phyloP scores from a whole-genome alignment of 225 moss, liverwort and hornwort species.

The Bryoerythrophyllum caledonicum region DNA sequence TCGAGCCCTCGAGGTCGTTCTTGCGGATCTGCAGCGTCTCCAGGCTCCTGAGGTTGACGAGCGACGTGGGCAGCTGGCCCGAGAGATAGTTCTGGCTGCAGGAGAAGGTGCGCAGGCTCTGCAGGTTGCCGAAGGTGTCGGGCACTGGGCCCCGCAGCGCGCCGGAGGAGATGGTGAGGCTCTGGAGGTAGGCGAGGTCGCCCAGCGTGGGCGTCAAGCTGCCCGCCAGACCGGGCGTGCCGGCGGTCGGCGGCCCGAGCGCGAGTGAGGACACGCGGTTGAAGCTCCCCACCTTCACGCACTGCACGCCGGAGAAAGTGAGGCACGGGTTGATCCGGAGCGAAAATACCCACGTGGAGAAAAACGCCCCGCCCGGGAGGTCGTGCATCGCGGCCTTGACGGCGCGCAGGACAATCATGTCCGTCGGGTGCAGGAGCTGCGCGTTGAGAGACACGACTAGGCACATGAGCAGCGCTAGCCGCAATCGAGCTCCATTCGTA shows the following conservation, averaged over 20 bases:
- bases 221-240: constrained; percentile 41
- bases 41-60: constrained; percentile 24
- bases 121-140: constrained; percentile 33
- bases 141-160: constrained; percentile 38
- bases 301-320: constrained; percentile 44
- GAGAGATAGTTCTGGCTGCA: constrained; percentile 39
- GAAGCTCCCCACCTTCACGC: constrained; percentile 36
- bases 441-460: background rate
- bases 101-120: constrained; percentile 33
- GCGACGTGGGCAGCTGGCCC: constrained; percentile 28
- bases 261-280: constrained; percentile 36
- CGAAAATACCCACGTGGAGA: constrained; percentile 42
- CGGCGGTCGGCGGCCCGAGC: constrained; percentile 34
- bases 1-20: constrained; percentile 32
- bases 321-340: constrained; percentile 44
- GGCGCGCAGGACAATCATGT: constrained; percentile 46
- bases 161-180: constrained; percentile 40
- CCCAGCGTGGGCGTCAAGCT: constrained; percentile 29
- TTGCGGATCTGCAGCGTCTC: constrained; percentile 51
- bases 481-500: background rate
- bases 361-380: constrained; percentile 44
- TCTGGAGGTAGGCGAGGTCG: constrained; percentile 30
- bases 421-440: constrained; percentile 48
- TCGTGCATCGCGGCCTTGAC: constrained; percentile 41
- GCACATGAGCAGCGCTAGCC: background rate